phyloP scores from a whole-genome alignment of 805 yeast genomes.

The Pachysolen tannophilus region DNA sequence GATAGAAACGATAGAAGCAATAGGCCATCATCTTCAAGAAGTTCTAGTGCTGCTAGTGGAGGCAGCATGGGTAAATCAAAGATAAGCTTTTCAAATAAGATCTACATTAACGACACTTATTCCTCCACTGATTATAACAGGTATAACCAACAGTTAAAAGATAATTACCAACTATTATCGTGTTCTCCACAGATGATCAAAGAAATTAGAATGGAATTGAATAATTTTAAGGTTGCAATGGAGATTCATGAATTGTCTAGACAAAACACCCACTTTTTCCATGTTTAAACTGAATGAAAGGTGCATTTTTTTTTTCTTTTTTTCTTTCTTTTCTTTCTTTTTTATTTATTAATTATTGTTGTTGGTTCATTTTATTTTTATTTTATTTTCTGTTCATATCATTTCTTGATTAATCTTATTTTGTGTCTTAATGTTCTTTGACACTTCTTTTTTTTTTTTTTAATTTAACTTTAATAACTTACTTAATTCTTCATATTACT shows the following conservation, averaged over 20 bases:
- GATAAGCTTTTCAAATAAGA: constrained; percentile 40
- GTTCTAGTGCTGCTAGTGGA: too few relatives aligned
- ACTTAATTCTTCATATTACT: too few relatives aligned
- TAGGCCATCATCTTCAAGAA: constrained; percentile 4
- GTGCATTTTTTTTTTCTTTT: constrained; percentile 4
- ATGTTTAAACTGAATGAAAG: constrained; percentile 17
- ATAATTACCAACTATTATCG: constrained; percentile 30
- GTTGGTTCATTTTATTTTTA: background rate
- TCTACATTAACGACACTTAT: constrained; percentile 43
- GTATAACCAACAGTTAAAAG: constrained; percentile 42
- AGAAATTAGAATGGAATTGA: constrained; percentile 56
- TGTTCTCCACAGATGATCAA: constrained; percentile 43
- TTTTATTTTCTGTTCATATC: too few relatives aligned
- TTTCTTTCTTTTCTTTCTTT: constrained; percentile 28
- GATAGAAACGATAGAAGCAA: background rate
- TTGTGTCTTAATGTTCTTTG: too few relatives aligned
- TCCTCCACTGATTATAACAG: constrained; percentile 46
- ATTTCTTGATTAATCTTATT: too few relatives aligned
- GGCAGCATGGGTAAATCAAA: too few relatives aligned
- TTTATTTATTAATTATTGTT: constrained; percentile 12
- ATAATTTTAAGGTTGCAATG: constrained; percentile 63
- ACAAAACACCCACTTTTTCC: constrained; percentile 59
- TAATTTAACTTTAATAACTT: too few relatives aligned
- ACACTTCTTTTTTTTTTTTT: too few relatives aligned
- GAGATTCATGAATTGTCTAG: constrained; percentile 55